Conservation (phyloP, 352 stramenopile genomes). For the Globisporangium iwayamae region DNA sequence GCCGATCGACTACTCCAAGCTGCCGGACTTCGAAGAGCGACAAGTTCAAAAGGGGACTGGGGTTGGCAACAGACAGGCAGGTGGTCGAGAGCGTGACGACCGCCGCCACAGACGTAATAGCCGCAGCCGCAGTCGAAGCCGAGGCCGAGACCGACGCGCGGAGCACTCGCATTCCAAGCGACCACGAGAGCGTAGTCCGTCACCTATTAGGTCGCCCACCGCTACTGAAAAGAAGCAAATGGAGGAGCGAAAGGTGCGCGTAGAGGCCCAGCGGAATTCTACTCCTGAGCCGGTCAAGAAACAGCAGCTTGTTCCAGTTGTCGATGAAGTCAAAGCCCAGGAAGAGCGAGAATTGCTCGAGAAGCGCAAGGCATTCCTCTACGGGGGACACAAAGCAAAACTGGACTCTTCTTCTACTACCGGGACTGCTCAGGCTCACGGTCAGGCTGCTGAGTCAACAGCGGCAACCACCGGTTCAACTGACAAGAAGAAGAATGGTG, state of each 20-base stretch:
- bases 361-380: slow-evolving; percentile 60
- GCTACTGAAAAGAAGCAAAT: neutral
- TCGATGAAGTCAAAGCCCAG: slow-evolving; percentile 27
- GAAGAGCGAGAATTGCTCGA: slow-evolving; percentile 41
- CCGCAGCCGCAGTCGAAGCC: slow-evolving; percentile 38
- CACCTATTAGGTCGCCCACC: slow-evolving; percentile 24
- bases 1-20: slow-evolving; percentile 76
- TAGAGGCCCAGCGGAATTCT: neutral
- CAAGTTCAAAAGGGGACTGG: slow-evolving; percentile 15
- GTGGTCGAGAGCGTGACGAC: neutral
- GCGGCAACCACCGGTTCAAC: neutral
- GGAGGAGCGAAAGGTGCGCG: neutral
- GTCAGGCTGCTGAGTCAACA: neutral
- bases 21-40: slow-evolving; percentile 63
- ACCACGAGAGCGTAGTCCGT: slow-evolving; percentile 16
- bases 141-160: slow-evolving; percentile 18
- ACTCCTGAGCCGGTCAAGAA: slow-evolving; percentile 11
- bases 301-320: slow-evolving; percentile 6
- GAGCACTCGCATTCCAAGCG: slow-evolving; percentile 14
- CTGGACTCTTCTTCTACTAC: neutral
- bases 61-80: neutral
- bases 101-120: slow-evolving; percentile 10
- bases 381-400: slow-evolving; percentile 29
- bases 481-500: neutral
- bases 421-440: neutral